Evolutionary conservation across 495 filamentous ascomycete genomes (phyloP).

Genomic region (Penicillium daleae): DNA sequence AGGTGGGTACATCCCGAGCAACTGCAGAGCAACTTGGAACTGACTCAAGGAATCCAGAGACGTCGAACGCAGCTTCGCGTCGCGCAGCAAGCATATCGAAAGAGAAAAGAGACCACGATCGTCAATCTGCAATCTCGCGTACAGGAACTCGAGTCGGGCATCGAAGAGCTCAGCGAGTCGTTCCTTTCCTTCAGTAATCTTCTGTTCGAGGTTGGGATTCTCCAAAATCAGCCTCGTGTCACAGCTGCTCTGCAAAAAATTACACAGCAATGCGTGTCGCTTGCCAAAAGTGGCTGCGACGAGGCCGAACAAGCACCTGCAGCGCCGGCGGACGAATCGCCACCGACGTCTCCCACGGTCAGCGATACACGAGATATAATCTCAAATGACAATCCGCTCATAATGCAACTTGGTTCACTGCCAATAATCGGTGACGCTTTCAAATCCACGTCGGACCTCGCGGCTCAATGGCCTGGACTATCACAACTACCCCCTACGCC

Average conservation of each 20-base stretch:
- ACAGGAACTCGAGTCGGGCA: conserved; percentile 64
- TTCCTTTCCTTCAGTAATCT: conserved; percentile 73
- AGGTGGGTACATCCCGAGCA: conserved; percentile 24
- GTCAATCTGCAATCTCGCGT: conserved; percentile 70
- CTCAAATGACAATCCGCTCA: conserved; percentile 19
- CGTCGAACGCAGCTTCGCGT: conserved; percentile 85
- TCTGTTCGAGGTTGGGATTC: conserved; percentile 53
- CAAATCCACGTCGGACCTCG: conserved; percentile 14
- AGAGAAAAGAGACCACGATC: conserved; percentile 86
- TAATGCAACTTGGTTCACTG: conserved; percentile 14
- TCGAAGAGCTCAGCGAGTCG: conserved; percentile 74
- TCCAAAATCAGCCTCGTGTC: conserved; percentile 39
- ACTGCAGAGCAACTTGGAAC: background rate
- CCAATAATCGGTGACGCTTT: conserved; percentile 18
- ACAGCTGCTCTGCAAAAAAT: conserved; percentile 48
- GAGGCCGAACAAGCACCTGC: conserved; percentile 20
- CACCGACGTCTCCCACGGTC: background rate
- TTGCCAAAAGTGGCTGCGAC: no score
- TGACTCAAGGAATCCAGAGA: conserved; percentile 25
- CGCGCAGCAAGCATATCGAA: conserved; percentile 82
- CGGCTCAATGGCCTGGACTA: conserved; percentile 18
- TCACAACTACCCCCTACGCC: conserved; percentile 26
- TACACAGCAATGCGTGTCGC: conserved; percentile 51
- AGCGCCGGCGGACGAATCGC: background rate
- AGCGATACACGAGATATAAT: conserved; percentile 5